Evolutionary conservation across 1,284 basidiomycete species (phyloP).

Genomic region (Agroathelia rolfsii): DNA sequence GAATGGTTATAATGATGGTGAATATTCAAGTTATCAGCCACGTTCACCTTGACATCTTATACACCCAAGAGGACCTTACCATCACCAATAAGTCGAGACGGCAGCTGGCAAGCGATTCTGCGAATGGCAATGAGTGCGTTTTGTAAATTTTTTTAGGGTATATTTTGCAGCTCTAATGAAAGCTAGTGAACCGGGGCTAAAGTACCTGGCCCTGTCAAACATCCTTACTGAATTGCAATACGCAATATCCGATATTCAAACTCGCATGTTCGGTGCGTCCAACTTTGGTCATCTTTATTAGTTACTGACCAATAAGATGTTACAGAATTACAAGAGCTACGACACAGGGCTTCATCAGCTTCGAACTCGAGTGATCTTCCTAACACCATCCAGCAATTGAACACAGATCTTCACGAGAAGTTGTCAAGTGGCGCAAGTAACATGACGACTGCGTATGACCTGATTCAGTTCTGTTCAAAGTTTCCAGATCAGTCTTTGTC

Average conservation of each 20-base stretch:
- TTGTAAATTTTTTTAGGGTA: too few species aligned
- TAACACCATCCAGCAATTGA: slow-evolving; percentile 66
- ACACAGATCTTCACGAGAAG: slow-evolving; percentile 71
- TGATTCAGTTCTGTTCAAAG: slow-evolving; percentile 46
- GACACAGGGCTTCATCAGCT: slow-evolving; percentile 66
- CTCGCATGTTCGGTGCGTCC: slow-evolving; percentile 70
- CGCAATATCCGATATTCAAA: slow-evolving; percentile 76
- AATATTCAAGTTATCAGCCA: slow-evolving; percentile 14
- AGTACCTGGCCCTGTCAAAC: slow-evolving; percentile 65
- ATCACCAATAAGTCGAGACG: too few species aligned
- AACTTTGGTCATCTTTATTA: slow-evolving; percentile 7
- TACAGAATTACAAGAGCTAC: slow-evolving; percentile 75
- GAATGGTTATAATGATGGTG: slow-evolving; percentile 50
- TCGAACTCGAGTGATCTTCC: slow-evolving; percentile 48
- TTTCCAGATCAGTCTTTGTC: slow-evolving; percentile 34
- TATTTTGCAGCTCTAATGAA: slow-evolving; percentile 4
- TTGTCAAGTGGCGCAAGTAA: slow-evolving; percentile 66
- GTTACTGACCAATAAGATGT: slow-evolving; percentile 7
- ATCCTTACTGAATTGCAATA: slow-evolving; percentile 78
- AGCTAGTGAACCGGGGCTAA: slow-evolving; percentile 45
- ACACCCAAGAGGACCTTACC: too few species aligned
- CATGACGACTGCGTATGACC: slow-evolving; percentile 53
- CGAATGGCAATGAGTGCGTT: too few species aligned
- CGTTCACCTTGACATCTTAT: too few species aligned
- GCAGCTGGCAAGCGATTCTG: too few species aligned